phyloP scores from a whole-genome alignment of 139 green algal genomes.

The Trebouxia sp. region DNA sequence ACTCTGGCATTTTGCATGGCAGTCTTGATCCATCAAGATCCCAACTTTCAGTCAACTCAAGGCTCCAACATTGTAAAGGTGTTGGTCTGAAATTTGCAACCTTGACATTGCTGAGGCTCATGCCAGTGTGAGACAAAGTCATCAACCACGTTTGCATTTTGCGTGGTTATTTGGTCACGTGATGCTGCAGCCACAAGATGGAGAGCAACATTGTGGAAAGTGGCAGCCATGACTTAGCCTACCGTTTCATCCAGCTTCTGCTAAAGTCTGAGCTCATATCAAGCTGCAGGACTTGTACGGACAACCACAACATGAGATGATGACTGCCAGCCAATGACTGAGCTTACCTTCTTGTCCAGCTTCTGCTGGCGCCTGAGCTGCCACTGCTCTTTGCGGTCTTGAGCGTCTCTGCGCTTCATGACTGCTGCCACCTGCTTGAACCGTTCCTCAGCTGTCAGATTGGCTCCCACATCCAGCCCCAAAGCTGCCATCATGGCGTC shows the following conservation, averaged over 20 bases:
- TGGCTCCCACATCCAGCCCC: conserved; percentile 54
- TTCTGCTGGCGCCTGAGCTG: conserved; percentile 46
- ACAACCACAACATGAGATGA: not conserved
- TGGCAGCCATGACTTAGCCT: not conserved
- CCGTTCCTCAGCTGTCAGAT: conserved; percentile 60
- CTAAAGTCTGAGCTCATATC: conserved; percentile 47
- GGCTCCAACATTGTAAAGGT: no score
- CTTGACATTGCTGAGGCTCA: no score
- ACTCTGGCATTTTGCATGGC: not conserved
- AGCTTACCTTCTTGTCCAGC: conserved; percentile 49
- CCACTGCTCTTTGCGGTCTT: conserved; percentile 41
- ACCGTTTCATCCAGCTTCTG: conserved; percentile 51
- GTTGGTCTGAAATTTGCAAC: no score
- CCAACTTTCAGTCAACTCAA: not conserved
- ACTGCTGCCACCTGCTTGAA: conserved; percentile 52
- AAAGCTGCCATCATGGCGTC: conserved; percentile 19
- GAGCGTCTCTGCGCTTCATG: conserved; percentile 53
- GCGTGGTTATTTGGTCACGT: no score
- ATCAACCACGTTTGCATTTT: no score
- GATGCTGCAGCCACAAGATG: no score
- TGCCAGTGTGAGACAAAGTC: no score
- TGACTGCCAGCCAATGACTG: not conserved
- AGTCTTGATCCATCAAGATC: not conserved
- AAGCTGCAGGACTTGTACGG: not conserved
- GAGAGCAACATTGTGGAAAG: no score